A percentile compares a stretch with the other conserved stretches of the same genome.
These are phyloP conservation scores for Melocanna baccifera DNA, from an alignment of 176 grass and related monocot species.

Conservation along the genomic window DNA sequence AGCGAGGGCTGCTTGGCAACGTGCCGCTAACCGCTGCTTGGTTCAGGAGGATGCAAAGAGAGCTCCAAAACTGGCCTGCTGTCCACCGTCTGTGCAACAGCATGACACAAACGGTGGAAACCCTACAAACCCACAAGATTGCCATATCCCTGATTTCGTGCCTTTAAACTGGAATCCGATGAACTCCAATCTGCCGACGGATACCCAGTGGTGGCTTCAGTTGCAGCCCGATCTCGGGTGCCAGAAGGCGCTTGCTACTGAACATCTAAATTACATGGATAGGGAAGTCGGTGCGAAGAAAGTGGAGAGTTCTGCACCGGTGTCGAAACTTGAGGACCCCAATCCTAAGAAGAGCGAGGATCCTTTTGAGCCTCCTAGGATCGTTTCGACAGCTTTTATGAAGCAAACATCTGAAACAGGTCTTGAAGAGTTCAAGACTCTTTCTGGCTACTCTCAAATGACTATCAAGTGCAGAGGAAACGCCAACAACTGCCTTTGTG, in stretches of 20 bases:
- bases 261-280: slow-evolving; percentile 39
- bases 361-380: slow-evolving; percentile 40
- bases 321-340: slow-evolving; percentile 32
- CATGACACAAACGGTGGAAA: slow-evolving; percentile 30
- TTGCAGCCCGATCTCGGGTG: slow-evolving; percentile 72
- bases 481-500: slow-evolving; percentile 20
- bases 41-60: slow-evolving; percentile 95
- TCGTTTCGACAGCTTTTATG: slow-evolving; percentile 44
- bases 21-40: slow-evolving; percentile 71
- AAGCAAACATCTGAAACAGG: slow-evolving; percentile 43
- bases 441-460: slow-evolving; percentile 7
- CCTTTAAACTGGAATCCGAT: slow-evolving; percentile 64
- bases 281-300: slow-evolving; percentile 29
- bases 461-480: slow-evolving; percentile 44
- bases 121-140: slow-evolving; percentile 33
- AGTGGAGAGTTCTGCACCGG: slow-evolving; percentile 3
- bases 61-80: slow-evolving; percentile 72
- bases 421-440: slow-evolving; percentile 28
- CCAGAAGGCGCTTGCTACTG: slow-evolving; percentile 45
- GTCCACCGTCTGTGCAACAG: slow-evolving; percentile 33
- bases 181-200: slow-evolving; percentile 49
- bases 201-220: slow-evolving; percentile 85
- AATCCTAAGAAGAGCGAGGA: slow-evolving; percentile 22
- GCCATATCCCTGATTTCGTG: slow-evolving; percentile 45
- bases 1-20: slow-evolving; percentile 95